Conservation (phyloP, 2,329 filamentous ascomycete species). For the Aspergillus quadrilineatus region DNA sequence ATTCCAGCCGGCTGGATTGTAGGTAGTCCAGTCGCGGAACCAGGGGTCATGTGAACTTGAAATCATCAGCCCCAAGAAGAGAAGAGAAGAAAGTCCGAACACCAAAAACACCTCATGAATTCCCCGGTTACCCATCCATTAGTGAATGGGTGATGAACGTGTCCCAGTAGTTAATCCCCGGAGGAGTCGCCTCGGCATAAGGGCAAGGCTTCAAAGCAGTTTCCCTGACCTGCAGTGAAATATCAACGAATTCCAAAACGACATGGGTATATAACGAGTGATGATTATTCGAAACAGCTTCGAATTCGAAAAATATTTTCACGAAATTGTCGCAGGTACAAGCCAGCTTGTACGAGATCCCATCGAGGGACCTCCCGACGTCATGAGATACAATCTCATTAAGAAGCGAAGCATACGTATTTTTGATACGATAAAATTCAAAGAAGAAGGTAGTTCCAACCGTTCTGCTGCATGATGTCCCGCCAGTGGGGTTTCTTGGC, state of each 20-base stretch:
- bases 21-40: not conserved
- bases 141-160: conserved; percentile 4
- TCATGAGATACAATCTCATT: conserved; percentile 20
- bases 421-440: conserved; percentile 42
- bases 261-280: conserved; percentile 13
- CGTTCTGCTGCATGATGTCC: conserved; percentile 86
- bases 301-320: conserved; percentile 1
- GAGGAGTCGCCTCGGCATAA: conserved; percentile 12
- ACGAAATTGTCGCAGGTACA: conserved; percentile 16
- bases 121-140: not conserved
- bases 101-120: conserved; percentile 6
- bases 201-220: not conserved
- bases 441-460: conserved; percentile 91
- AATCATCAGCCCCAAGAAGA: not conserved
- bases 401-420: conserved; percentile 9
- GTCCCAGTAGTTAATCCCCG: conserved; percentile 11
- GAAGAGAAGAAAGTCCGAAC: not conserved
- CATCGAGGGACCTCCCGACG: conserved; percentile 21
- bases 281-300: conserved; percentile 1
- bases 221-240: conserved; percentile 15
- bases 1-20: not conserved
- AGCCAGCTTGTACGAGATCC: conserved; percentile 23
- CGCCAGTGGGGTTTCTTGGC: conserved; percentile 73
- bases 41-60: not conserved
- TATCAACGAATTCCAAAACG: conserved; percentile 7